Evolutionary conservation across 2,329 filamentous ascomycete genomes (phyloP).

Genomic region (Mariannaea elegans): DNA sequence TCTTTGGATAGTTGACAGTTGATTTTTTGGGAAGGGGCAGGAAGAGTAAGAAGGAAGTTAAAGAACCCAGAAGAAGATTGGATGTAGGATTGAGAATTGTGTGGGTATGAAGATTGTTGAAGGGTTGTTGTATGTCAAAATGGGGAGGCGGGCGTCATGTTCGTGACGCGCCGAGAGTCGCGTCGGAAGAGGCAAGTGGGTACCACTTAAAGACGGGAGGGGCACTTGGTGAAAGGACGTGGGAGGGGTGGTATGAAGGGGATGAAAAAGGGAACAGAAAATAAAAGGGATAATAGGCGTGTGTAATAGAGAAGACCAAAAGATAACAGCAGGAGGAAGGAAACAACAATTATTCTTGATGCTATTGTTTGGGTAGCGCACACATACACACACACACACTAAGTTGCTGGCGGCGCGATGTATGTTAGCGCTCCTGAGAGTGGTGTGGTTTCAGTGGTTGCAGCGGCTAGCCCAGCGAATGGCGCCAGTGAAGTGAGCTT

Average conservation of each 20-base stretch:
- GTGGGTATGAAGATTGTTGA: slow-evolving; percentile 24
- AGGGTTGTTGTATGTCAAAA: slow-evolving; percentile 42
- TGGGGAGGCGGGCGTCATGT: slow-evolving; percentile 49
- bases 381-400: background rate
- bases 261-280: background rate
- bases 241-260: slow-evolving; percentile 2
- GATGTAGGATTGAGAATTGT: background rate
- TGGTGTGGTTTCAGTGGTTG: slow-evolving; percentile 23
- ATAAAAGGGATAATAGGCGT: background rate
- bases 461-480: slow-evolving; percentile 13
- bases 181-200: slow-evolving; percentile 42
- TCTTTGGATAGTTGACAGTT: background rate
- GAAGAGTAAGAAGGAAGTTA: background rate
- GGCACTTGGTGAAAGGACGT: slow-evolving; percentile 6
- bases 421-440: background rate
- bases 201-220: slow-evolving; percentile 35
- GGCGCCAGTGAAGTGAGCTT: slow-evolving; percentile 19
- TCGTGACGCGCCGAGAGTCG: slow-evolving; percentile 51
- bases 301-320: background rate
- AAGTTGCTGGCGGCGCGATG: slow-evolving; percentile 16
- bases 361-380: slow-evolving; percentile 1
- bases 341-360: background rate
- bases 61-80: background rate
- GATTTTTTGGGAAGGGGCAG: background rate
- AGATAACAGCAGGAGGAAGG: background rate